Base-by-base conservation (phyloP, 176 grass and related monocot genomes). In the Oryza brachyantha region DNA sequence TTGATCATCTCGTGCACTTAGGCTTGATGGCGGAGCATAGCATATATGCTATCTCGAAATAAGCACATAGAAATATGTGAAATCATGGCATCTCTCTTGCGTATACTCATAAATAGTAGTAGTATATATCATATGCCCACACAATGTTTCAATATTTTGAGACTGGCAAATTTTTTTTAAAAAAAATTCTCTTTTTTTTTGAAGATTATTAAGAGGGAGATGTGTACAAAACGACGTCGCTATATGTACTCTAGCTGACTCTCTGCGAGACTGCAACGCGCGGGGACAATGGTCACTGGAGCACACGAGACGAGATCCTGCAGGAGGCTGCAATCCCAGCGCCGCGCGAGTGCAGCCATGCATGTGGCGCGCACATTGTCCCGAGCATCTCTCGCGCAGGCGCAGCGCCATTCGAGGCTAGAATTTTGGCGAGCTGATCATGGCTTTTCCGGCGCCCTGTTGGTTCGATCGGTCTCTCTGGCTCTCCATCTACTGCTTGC, bases 381-480 rank as follows among this genome's bases (percentile, higher is more conserved):
- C 46, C 36, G 32, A 35, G 27, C 60, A 77, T 74, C 28, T 62
- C 61, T 66, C 19, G 2, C 27, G 26, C 26, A 28, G 11, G 21
- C 8, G 40, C 64, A 70, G 73, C 82, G 65, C 73, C 73, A 62
- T 77, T 77, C 65, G 60, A 40, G 65, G 65, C 65, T 70, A 50
- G 29, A 70, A 48, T 46, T 62, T 46, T 70, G 48, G 73, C 38
- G 50, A 12, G 31, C n/a, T n/a, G 59, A 60, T 61, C 66, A 64
- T 71, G 69, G 41, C 40, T 24, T 43, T 13, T n/a, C 48, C 48
- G 0, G 16, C 12, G 48, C 10, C 3, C 0, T 21, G 32, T 17
- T n/a, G 42, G 70, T 73, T 66, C 14, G 31, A 32, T 32, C 31
- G 41, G 66, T 31, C 74, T 58, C 42, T 64, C 52, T 36, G n/a